These are phyloP conservation scores for Aegilops tauschii DNA, from an alignment of 176 grass and related monocot species.

Conservation along the genomic window DNA sequence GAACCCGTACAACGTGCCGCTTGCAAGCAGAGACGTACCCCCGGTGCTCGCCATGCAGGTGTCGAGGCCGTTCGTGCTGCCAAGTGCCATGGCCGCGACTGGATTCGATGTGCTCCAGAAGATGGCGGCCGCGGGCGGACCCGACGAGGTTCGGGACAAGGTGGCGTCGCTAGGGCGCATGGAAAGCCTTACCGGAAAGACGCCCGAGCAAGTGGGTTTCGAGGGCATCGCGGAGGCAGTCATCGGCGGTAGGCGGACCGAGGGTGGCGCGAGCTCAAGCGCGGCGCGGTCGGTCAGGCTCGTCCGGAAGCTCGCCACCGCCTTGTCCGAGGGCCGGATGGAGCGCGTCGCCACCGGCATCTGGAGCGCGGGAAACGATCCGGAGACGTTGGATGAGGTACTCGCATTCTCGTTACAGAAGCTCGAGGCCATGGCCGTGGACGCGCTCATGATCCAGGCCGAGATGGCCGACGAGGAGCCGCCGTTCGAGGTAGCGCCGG, in stretches of 20 bases:
- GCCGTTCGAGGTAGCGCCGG: constrained; percentile 54
- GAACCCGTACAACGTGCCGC: constrained; percentile 69
- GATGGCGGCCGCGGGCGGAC: constrained; percentile 52
- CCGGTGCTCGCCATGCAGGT: constrained; percentile 85
- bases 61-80: constrained; percentile 60
- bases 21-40: constrained; percentile 33
- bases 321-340: constrained; percentile 56
- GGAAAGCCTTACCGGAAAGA: constrained; percentile 75
- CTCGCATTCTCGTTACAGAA: constrained; percentile 75
- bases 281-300: constrained; percentile 54
- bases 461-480: constrained; percentile 68
- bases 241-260: constrained; percentile 67
- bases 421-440: constrained; percentile 83
- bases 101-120: constrained; percentile 80
- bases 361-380: constrained; percentile 56
- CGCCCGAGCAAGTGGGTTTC: constrained; percentile 68
- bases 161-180: constrained; percentile 49
- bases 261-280: constrained; percentile 61
- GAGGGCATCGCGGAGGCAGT: constrained; percentile 89
- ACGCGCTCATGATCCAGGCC: constrained; percentile 75
- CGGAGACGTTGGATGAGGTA: constrained; percentile 71
- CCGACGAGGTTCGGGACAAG: constrained; percentile 47
- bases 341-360: constrained; percentile 72
- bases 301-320: constrained; percentile 52
- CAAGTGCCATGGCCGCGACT: constrained; percentile 37